Evolutionary conservation across 345 rosid genomes (phyloP), one percentile per base, ranked within the genome.

Genomic region (Euphorbia pulcherrima): DNA sequence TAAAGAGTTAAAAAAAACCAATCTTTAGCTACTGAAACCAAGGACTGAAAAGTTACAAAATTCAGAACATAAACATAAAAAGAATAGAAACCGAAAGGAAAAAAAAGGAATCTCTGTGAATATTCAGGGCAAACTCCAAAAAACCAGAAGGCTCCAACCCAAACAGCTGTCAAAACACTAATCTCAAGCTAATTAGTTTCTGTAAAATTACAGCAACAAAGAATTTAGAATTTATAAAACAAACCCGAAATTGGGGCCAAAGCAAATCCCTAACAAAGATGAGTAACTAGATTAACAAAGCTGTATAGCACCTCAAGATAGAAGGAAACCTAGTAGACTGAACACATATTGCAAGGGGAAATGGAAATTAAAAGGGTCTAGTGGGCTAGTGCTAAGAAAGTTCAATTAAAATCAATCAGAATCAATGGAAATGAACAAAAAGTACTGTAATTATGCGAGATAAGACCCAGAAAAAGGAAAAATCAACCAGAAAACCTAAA

Each of bases 51-150:
- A 52, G 52, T 58, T 41, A 26, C 24, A 50, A 10, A 60, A 53
- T 18, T 57, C 50, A 54, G 12, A 73, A 54, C 30, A 17, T 12
- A 16, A 68, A 33, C 29, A 64, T 71, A 13, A 64, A 74, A 70
- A 63, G 65, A 37, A 46, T 54, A 41, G 52, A 13, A 39, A 37
- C 39, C 20, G 14, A 63, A 74, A 68, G 27, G 50, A 18, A 67
- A 40, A 67, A 40, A 60, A 57, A 60, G 48, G 71, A 71, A 68
- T 64, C 68, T 54, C 70, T n/a, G 26, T 71, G 71, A 40, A 68
- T 71, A 64, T 78, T 74, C 74, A 64, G 28, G 62, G 4, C 52
- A 67, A 12, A 24, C 59, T 63, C 70, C 60, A 69, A 70, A 69
- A 70, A 44, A 29, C 63, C 56, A 50, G 20, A 51, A 5, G 17